Percentiles rank a stretch among this genome's conserved stretches.
Conservation (phyloP, 2,329 filamentous ascomycete genomes). For the Falciphora oryzae region DNA sequence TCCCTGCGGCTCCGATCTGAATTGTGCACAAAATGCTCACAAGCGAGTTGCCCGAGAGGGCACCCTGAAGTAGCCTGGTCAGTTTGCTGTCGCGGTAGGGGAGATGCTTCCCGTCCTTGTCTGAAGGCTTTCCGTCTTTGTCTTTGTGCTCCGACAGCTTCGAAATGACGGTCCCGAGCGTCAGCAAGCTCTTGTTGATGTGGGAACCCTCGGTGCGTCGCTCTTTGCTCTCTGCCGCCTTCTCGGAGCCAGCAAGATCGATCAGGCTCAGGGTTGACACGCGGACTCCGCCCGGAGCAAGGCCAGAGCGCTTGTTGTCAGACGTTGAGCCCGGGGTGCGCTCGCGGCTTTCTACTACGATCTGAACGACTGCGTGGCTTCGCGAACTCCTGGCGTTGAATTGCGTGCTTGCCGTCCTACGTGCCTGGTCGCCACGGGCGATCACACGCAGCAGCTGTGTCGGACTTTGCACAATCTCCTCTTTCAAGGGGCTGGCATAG, state of each 20-base stretch:
- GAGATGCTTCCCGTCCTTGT: slow-evolving; percentile 86
- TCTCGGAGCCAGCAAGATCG: slow-evolving; percentile 92
- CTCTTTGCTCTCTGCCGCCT: slow-evolving; percentile 92
- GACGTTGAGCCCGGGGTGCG: slow-evolving; percentile 54
- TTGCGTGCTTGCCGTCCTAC: slow-evolving; percentile 88
- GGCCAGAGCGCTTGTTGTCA: slow-evolving; percentile 61
- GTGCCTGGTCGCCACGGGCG: slow-evolving; percentile 83
- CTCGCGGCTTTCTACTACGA: slow-evolving; percentile 94
- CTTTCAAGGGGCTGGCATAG: slow-evolving; percentile 91
- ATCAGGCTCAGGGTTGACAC: slow-evolving; percentile 95
- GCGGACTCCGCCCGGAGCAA: slow-evolving; percentile 81
- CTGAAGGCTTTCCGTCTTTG: slow-evolving; percentile 63
- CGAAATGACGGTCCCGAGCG: slow-evolving; percentile 89
- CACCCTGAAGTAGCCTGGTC: slow-evolving; percentile 85
- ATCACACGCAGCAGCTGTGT: slow-evolving; percentile 94
- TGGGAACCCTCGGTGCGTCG: slow-evolving; percentile 90
- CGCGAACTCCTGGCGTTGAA: slow-evolving; percentile 96
- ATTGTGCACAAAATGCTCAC: slow-evolving; percentile 98
- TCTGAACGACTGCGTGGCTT: slow-evolving; percentile 97
- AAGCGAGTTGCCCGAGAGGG: slow-evolving; percentile 85
- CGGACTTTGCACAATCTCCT: slow-evolving; percentile 97
- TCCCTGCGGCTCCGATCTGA: slow-evolving; percentile 74
- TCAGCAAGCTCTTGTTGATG: slow-evolving; percentile 97
- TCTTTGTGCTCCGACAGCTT: slow-evolving; percentile 87
- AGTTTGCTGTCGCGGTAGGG: slow-evolving; percentile 98